A percentile compares a stretch with the other conserved stretches of the same genome.
Evolutionary conservation across 257 asterid species (phyloP).

Genomic region (Plantago ovata): DNA sequence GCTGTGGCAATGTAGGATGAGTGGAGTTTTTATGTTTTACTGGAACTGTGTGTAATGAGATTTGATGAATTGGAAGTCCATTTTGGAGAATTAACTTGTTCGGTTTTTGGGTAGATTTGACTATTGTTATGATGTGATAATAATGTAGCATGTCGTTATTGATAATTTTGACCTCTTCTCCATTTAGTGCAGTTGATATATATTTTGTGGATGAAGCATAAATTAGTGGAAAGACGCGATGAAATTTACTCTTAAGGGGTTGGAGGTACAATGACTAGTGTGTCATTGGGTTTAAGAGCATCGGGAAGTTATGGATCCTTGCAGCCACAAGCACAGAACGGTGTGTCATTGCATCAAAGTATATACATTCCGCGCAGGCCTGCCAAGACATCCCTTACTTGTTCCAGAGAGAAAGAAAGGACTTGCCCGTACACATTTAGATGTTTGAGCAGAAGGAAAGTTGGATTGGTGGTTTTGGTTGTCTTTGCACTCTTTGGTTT

Average conservation of each 20-base stretch:
- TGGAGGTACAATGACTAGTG: conserved; percentile 85
- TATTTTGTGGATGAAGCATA: conserved; percentile 48
- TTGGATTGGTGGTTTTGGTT: conserved; percentile 72
- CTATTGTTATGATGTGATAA: neutral
- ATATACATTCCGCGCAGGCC: conserved; percentile 46
- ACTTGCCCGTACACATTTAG: conserved; percentile 40
- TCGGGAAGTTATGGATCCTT: conserved; percentile 74
- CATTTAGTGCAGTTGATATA: conserved; percentile 18
- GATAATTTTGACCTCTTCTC: conserved; percentile 21
- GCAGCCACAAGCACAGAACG: conserved; percentile 69
- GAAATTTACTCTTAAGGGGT: conserved; percentile 49
- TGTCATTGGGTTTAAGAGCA: conserved; percentile 71
- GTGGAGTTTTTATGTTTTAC: too few species aligned
- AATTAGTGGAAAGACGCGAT: conserved; percentile 55
- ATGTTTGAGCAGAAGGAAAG: conserved; percentile 60
- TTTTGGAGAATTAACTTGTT: too few species aligned
- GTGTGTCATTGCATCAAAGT: conserved; percentile 44
- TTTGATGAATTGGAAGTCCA: too few species aligned
- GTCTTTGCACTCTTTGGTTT: conserved; percentile 55
- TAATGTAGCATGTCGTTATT: conserved; percentile 11
- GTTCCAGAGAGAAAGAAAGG: conserved; percentile 72
- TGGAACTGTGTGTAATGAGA: too few species aligned
- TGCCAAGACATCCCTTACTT: conserved; percentile 50
- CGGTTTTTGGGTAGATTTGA: too few species aligned
- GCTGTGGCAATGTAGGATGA: too few species aligned